Evolutionary conservation across 2,329 filamentous ascomycete genomes (phyloP), one percentile per base, ranked within the genome.

Genomic region (Parastagonospora nodorum): DNA sequence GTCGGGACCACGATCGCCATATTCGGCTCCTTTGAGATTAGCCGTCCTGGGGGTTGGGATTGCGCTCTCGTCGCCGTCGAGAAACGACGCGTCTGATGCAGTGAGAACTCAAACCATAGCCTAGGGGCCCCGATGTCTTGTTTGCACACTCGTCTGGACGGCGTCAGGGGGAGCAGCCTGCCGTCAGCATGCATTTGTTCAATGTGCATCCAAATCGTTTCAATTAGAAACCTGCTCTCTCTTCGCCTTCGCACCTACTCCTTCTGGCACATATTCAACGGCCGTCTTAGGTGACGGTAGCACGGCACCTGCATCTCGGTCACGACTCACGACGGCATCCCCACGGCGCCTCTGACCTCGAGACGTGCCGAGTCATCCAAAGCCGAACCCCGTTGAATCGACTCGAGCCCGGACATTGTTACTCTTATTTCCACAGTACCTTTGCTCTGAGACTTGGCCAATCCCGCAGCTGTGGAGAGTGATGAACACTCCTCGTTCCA

Each of bases 391-490:
- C 15, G 14, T 9, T 60, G 49, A 46, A 60, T 48, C 50, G 50
- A 30, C 51, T 42, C 49, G 41, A 53, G 44, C 47, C 50, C 44
- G 56, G 55, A 45, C 49, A 38, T 27, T 50, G 5, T 24, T 47
- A 40, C 49, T 44, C 41, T 42, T 46, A 38, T 46, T 46, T 42
- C 51, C 48, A 43, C 45, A 57, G 57, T 19, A 48, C 33, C 53
- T 49, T 51, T 58, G 57, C 55, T 48, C 47, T 65, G 60, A 63
- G 57, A 66, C 66, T 60, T 66, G 57, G 39, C 65, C 65, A 66
- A 66, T 65, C 47, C 51, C 37, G 45, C 28, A 47, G 47, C 45
- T 53, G 53, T 58, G 53, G 53, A 45, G 53, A 63, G 31, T 51
- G 51, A 52, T 54, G 27, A 45, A 37, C 52, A 46, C 48, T 49